Base-by-base conservation (phyloP, 148 eudicot species). In the Agrostemma githago region DNA sequence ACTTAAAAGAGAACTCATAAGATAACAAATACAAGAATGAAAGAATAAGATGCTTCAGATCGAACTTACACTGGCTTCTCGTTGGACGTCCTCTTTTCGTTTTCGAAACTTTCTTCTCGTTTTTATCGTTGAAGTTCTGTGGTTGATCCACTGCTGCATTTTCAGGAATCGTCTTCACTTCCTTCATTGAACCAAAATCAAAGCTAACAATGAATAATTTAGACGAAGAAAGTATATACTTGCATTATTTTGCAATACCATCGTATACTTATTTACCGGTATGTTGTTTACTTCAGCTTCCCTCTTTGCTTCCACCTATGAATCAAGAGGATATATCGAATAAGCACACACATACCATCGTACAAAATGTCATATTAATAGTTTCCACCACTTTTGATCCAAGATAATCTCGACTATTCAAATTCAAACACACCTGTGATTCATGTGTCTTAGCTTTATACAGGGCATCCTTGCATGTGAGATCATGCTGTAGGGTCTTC, bases 401-500 rank as follows among this genome's bases (percentile, higher is more conserved):
- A 62, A 71, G n/a, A 21, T 43, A 39, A 59, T 15, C 61, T 60
- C 38, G 34, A 21, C 58, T 19, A 76, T 3, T 59, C 17, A 17
- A 21, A 16, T 40, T 56, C 38, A 54, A 26, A 62, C 72, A 44
- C 40, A 86, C 91, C 92, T 88, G 75, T 17, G 78, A 73, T 65
- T 86, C 85, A 12, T 53, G 56, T 39, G 65, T 76, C 84, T 79
- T 83, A 17, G 87, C 77, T 78, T 88, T 90, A 60, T 82, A 82
- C 74, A 88, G 70, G 51, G 86, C 90, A 68, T 88, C 84, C 80
- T 82, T 90, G 81, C 89, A 84, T 16, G 40, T 68, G 64, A 83
- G 79, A 68, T 90, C 90, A 75, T 90, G 95, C 41, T 78, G 88
- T 42, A 90, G 82, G 70, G 77, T 53, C 82, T 82, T 88, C 74